Conservation (phyloP, 257 asterid genomes). For the Scutellaria minor region DNA sequence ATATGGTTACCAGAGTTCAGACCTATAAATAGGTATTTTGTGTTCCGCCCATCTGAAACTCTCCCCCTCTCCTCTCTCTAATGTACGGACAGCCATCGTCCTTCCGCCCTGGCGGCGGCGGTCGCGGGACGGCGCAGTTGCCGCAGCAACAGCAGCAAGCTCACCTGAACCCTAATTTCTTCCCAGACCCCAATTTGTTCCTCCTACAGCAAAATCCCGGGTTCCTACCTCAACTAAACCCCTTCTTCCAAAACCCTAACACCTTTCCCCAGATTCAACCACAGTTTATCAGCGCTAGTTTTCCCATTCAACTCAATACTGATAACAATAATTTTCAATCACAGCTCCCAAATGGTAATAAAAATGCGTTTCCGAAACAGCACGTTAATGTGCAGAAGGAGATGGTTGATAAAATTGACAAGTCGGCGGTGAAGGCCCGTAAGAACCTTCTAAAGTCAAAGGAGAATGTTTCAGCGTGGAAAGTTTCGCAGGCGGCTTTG, state of each 20-base stretch:
- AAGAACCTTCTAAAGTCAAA: slow-evolving; percentile 50
- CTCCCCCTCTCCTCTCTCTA: background rate
- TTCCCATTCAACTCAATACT: slow-evolving; percentile 33
- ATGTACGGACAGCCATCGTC: slow-evolving; percentile 42
- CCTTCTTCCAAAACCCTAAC: slow-evolving; percentile 54
- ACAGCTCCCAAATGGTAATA: slow-evolving; percentile 26
- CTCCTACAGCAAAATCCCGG: slow-evolving; percentile 39
- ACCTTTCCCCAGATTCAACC: slow-evolving; percentile 35
- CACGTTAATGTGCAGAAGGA: slow-evolving; percentile 37
- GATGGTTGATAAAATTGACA: slow-evolving; percentile 55
- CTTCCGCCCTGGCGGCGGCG: slow-evolving; percentile 46
- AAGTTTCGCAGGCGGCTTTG: slow-evolving; percentile 80
- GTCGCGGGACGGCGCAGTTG: slow-evolving; percentile 37
- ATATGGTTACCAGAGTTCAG: too few species aligned
- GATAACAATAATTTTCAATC: slow-evolving; percentile 30
- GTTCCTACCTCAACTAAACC: slow-evolving; percentile 38
- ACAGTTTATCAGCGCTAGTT: slow-evolving; percentile 36
- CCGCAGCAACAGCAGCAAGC: slow-evolving; percentile 40
- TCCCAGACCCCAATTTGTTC: slow-evolving; percentile 39
- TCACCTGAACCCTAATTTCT: slow-evolving; percentile 42
- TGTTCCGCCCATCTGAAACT: slow-evolving; percentile 15
- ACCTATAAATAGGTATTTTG: background rate
- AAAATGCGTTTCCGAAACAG: slow-evolving; percentile 35
- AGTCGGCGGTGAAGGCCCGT: slow-evolving; percentile 62
- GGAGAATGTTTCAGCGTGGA: slow-evolving; percentile 73